Base-by-base conservation (phyloP, 495 filamentous ascomycete species). In the Umbilicaria muhlenbergii region DNA sequence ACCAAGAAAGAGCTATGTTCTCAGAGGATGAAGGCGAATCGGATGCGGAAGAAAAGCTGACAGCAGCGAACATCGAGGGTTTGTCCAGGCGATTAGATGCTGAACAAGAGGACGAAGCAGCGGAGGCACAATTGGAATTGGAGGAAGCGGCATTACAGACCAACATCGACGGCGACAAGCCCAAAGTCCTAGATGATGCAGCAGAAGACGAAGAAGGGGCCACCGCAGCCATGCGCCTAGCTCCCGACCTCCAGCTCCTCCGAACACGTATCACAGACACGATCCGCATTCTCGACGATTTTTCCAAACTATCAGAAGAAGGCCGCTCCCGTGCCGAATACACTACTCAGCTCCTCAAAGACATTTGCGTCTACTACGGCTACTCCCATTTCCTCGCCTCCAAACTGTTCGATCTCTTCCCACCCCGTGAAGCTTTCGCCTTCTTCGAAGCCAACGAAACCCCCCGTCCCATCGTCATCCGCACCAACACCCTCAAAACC, bases 401-500 rank as follows among this genome's bases (percentile, higher is more conserved):
- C 54, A 94, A 93, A 62, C 74, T 94, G 5, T 78, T 83, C 62
- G 81, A 83, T 52, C 77, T 98, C 6, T 98, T 98, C 69, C 74
- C 87, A 1, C 83, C 92, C 18, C 78, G 80, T 53, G 92, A 98
- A 64, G 92, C 91, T 0, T 94, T 98, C 46, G 87, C 87, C 6
- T 98, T 98, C 63, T 98, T 98, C 64, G 91, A 98, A 61, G 88
- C 88, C 36, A 98, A 98, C 73, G 91, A 98, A 63, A 86, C 82
- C 17, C 72, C 82, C 15, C 79, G 89, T 38, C 89, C 89, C 1
- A 75, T 95, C 37, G 82, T 88, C 47, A 74, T 83, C 47, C 83
- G 91, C 62, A 95, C 91, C 39, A 98, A 98, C 58, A 96, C 91
- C 6, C 73, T 98, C 36, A 81, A 84, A 43, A 95, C 92, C 10